These are phyloP conservation scores for Trichoderma koningiopsis DNA, from an alignment of 2,329 filamentous ascomycete species.

Conservation along the genomic window DNA sequence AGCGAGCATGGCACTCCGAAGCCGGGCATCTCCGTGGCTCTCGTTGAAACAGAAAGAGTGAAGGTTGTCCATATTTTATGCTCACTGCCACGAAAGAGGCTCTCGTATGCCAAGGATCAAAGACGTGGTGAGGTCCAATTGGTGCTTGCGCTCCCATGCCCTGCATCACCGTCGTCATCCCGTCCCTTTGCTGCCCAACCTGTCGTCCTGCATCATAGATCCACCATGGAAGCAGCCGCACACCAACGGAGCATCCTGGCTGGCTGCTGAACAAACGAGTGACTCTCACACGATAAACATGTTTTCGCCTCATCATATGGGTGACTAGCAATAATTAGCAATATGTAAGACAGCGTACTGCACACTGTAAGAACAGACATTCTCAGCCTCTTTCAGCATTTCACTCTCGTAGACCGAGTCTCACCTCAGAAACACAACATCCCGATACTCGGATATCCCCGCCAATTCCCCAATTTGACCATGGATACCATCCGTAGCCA, in stretches of 20 bases:
- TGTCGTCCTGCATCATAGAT: slow-evolving; percentile 13
- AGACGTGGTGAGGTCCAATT: slow-evolving; percentile 34
- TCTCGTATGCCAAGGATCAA: slow-evolving; percentile 1
- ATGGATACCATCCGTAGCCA: slow-evolving; percentile 19
- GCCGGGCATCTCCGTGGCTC: slow-evolving; percentile 9
- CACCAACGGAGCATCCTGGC: slow-evolving; percentile 9
- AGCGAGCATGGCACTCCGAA: not conserved
- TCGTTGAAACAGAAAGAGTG: slow-evolving; percentile 1
- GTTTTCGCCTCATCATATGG: not conserved
- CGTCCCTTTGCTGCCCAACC: slow-evolving; percentile 34
- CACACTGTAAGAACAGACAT: not conserved
- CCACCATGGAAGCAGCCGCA: slow-evolving; percentile 13
- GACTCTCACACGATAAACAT: not conserved
- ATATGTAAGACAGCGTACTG: slow-evolving; percentile 20
- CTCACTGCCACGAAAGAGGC: slow-evolving; percentile 18
- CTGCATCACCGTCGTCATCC: slow-evolving; percentile 25
- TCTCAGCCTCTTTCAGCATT: not conserved
- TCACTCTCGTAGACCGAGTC: slow-evolving; percentile 4
- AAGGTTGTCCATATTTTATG: not conserved
- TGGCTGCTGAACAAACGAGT: slow-evolving; percentile 10
- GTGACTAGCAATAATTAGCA: slow-evolving; percentile 7
- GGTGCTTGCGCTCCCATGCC: slow-evolving; percentile 18
- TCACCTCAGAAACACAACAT: slow-evolving; percentile 1
- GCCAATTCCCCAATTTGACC: slow-evolving; percentile 14
- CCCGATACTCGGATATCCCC: not conserved